Evolutionary conservation across 2,329 filamentous ascomycete genomes (phyloP), one percentile per base, ranked within the genome.

Genomic region (Pseudomassariella vexata): DNA sequence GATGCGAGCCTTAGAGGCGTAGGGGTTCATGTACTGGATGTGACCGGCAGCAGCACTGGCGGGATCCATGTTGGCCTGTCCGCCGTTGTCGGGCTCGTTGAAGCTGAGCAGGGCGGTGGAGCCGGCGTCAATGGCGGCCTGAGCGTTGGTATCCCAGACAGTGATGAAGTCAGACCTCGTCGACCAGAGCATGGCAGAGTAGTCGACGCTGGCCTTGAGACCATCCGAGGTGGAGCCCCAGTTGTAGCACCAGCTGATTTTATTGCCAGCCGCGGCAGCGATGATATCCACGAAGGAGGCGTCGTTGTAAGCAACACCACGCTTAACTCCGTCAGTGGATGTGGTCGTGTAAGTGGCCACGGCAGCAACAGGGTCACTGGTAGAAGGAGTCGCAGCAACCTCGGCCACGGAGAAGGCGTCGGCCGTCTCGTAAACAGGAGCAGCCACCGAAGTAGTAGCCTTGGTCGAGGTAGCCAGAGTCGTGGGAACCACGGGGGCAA

Each of bases 101-200:
- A 83, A 84, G 55, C 69, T 68, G 49, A 85, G 68, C 34, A 85
- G 55, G 46, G 68, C 64, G 40, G 65, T 70, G 42, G 70, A 60
- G 35, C 79, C 80, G 9, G 53, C 52, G 30, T 55, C 45, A 39
- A 83, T 68, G 39, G 74, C 73, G 11, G 55, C 50, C 32, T 67
- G 52, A 27, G 68, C 76, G 40, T 70, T 66, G 10, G 38, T 27
- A 19, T 49, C 44, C 77, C 79, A 85, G 46, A 49, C 52, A 33
- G 45, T 34, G 35, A 65, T 65, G 53, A 72, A 65, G 9, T 57
- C 54, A 8, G 48, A 35, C 9, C 44, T 44, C 34, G 66, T 54
- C 32, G 73, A 69, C 79, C 75, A 85, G 28, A 85, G 71, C 59
- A 76, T 82, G 41, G 84, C 83, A 33, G 83, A 68, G 61, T 66